phyloP scores from a whole-genome alignment of 1,139 yeast species.

The Geotrichum fermentans region DNA sequence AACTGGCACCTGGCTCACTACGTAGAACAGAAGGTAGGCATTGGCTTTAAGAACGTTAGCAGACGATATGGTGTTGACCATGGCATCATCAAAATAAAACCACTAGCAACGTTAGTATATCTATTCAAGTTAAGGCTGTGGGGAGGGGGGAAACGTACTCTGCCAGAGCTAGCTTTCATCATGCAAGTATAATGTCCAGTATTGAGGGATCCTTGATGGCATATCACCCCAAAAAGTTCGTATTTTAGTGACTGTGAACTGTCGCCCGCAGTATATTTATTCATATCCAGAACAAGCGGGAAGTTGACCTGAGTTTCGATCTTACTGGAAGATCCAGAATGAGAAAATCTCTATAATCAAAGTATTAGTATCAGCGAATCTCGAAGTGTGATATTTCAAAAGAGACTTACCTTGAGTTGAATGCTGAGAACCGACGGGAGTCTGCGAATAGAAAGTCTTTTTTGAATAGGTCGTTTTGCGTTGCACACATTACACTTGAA shows the following conservation, averaged over 20 bases:
- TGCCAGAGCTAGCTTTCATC: constrained; percentile 61
- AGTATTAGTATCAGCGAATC: not conserved
- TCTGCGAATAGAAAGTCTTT: constrained; percentile 61
- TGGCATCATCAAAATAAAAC: constrained; percentile 89
- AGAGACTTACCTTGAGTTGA: constrained; percentile 53
- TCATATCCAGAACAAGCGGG: constrained; percentile 68
- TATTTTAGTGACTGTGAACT: constrained; percentile 43
- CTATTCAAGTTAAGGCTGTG: constrained; percentile 18
- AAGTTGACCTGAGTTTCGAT: constrained; percentile 68
- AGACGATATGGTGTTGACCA: constrained; percentile 62
- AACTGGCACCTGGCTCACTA: constrained; percentile 43
- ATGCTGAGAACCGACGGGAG: constrained; percentile 76
- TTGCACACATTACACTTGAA: constrained; percentile 68
- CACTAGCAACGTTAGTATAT: too few relatives aligned
- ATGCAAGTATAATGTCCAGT: constrained; percentile 91
- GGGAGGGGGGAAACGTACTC: constrained; percentile 23
- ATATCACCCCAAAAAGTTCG: constrained; percentile 79
- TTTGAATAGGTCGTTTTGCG: constrained; percentile 58
- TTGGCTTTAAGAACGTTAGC: constrained; percentile 61
- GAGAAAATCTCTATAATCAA: constrained; percentile 61
- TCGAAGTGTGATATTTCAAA: not conserved
- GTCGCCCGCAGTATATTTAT: constrained; percentile 48
- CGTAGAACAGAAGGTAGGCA: constrained; percentile 78
- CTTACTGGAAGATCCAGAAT: constrained; percentile 64
- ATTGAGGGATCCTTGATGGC: constrained; percentile 87